A percentile compares a stretch with the other conserved stretches of the same genome.
Evolutionary conservation across 2,329 filamentous ascomycete genomes (phyloP).

Genomic region (Fusarium anguioides): DNA sequence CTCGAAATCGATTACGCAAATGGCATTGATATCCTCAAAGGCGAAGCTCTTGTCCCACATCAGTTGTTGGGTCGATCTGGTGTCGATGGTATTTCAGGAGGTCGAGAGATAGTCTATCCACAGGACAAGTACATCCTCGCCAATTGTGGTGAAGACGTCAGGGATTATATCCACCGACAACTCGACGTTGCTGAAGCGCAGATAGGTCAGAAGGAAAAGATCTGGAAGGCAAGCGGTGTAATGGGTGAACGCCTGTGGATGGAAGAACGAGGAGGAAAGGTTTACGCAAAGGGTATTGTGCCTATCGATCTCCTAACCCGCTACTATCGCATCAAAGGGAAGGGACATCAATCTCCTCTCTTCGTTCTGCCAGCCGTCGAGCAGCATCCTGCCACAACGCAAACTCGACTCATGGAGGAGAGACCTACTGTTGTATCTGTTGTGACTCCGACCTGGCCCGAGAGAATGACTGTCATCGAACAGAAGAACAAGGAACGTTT

Average conservation of each 20-base stretch:
- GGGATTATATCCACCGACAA: constrained; percentile 57
- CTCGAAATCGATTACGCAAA: constrained; percentile 66
- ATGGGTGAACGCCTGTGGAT: constrained; percentile 54
- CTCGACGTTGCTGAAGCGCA: constrained; percentile 60
- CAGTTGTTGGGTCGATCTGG: constrained; percentile 66
- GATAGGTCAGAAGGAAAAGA: constrained; percentile 50
- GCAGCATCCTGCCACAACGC: constrained; percentile 57
- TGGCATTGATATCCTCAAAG: constrained; percentile 60
- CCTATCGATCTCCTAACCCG: constrained; percentile 62
- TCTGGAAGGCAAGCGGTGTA: constrained; percentile 53
- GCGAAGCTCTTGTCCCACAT: constrained; percentile 61
- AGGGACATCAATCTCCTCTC: constrained; percentile 57
- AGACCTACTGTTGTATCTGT: constrained; percentile 54
- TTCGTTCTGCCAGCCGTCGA: constrained; percentile 65
- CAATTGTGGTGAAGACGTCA: constrained; percentile 65
- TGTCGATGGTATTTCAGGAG: constrained; percentile 60
- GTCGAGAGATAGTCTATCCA: constrained; percentile 63
- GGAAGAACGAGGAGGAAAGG: constrained; percentile 43
- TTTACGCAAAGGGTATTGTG: constrained; percentile 58
- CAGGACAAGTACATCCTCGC: constrained; percentile 67
- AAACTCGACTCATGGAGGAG: constrained; percentile 59
- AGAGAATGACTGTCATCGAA: constrained; percentile 50
- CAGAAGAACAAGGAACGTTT: constrained; percentile 39
- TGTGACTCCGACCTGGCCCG: constrained; percentile 46
- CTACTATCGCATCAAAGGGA: constrained; percentile 63